Percentiles rank a stretch among this genome's conserved stretches.
Conservation (phyloP, 2,329 filamentous ascomycete genomes). For the Pezizomycotina sp. region DNA sequence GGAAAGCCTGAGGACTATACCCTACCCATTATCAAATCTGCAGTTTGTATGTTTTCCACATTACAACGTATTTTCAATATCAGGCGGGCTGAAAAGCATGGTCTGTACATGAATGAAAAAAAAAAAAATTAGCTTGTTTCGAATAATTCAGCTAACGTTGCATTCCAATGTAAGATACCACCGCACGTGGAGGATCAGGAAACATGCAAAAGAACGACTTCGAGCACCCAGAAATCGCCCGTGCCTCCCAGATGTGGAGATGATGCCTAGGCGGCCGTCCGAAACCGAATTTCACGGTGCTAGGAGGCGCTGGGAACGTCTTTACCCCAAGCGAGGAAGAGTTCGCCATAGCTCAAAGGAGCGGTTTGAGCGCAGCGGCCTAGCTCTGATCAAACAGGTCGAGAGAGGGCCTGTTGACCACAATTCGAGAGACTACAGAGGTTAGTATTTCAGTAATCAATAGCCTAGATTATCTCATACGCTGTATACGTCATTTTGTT, state of each 20-base stretch:
- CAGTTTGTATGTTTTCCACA: conserved; percentile 39
- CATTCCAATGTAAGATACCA: conserved; percentile 7
- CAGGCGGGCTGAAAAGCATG: neutral
- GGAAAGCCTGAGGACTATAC: conserved; percentile 44
- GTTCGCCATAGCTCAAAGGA: conserved; percentile 29
- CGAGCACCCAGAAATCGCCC: conserved; percentile 47
- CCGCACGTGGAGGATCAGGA: conserved; percentile 32
- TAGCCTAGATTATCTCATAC: neutral
- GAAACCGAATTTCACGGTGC: conserved; percentile 49
- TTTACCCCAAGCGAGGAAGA: conserved; percentile 36
- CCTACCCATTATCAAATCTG: conserved; percentile 66
- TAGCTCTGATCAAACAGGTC: conserved; percentile 21
- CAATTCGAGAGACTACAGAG: conserved; percentile 22
- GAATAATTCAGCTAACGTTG: conserved; percentile 3
- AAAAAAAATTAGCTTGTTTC: conserved; percentile 5
- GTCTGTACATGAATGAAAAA: conserved; percentile 1
- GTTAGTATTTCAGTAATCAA: conserved; percentile 4
- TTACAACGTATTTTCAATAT: neutral
- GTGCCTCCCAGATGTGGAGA: conserved; percentile 63
- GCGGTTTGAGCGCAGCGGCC: conserved; percentile 26
- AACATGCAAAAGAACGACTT: conserved; percentile 74
- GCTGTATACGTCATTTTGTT: conserved; percentile 2
- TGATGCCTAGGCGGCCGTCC: conserved; percentile 40
- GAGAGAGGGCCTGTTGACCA: conserved; percentile 21
- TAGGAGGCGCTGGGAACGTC: conserved; percentile 56